phyloP scores from a whole-genome alignment of 192 early-diverging fungal species.

The Backusella circina region DNA sequence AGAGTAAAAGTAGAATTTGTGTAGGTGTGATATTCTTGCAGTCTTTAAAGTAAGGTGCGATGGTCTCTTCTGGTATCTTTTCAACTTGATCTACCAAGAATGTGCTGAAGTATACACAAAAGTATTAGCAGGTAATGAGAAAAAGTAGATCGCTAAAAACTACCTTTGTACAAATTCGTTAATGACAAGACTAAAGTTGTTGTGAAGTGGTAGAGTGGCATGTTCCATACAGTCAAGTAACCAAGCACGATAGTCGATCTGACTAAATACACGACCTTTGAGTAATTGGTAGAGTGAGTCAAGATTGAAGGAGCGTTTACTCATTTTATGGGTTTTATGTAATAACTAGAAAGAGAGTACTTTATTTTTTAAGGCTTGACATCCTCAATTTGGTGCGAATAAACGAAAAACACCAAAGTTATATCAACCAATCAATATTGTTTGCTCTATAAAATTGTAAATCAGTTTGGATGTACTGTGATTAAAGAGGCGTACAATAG shows the following conservation, averaged over 20 bases:
- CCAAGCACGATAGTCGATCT: slow-evolving; percentile 25
- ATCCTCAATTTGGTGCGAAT: too few species aligned
- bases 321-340: not conserved
- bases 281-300: slow-evolving; percentile 31
- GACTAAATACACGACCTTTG: slow-evolving; percentile 25
- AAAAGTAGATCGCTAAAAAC: not conserved
- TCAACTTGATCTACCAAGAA: slow-evolving; percentile 11
- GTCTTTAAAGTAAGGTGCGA: slow-evolving; percentile 6
- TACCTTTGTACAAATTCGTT: slow-evolving; percentile 34
- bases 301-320: slow-evolving; percentile 6
- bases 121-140: not conserved
- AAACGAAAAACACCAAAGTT: too few species aligned
- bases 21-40: slow-evolving; percentile 14
- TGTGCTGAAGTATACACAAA: not conserved
- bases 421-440: too few species aligned
- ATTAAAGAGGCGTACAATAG: too few species aligned
- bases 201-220: slow-evolving; percentile 29
- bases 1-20: slow-evolving; percentile 31
- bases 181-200: slow-evolving; percentile 27
- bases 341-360: too few species aligned
- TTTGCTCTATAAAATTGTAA: too few species aligned
- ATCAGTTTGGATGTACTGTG: too few species aligned
- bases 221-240: slow-evolving; percentile 23
- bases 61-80: slow-evolving; percentile 25
- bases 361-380: too few species aligned